Base-by-base conservation (phyloP, 106 monocot genomes). In the Hemerocallis citrina region DNA sequence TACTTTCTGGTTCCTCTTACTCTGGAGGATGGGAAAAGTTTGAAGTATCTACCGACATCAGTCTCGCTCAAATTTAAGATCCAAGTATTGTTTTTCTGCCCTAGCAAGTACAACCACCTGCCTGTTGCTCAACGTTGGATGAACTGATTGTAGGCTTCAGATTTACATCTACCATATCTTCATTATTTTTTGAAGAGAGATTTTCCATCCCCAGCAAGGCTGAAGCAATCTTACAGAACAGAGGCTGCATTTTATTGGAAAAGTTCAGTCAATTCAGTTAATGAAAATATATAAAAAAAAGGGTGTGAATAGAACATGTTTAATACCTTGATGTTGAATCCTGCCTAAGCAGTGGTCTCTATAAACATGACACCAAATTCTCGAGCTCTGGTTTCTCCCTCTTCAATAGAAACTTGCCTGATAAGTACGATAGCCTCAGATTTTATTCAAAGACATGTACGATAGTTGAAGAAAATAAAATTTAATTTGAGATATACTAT, bases 121-220 rank as follows among this genome's bases (percentile, higher is more conserved):
- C 55, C 42, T 73, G 64, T 23, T 69, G 81, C 34, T 65, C 64
- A 6, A 57, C 9, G 22, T 73, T 33, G 23, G 67, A 63, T 21
- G 67, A 16, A 34, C 60, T 65, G 11, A 67, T 25, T 15, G 76
- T 72, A 46, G 81, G 69, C 56, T 73, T 82, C 69, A 82, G 58
- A 38, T 68, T 68, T 55, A 68, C 81, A 55, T 82, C 81, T 11
- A 81, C 76, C 81, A 81, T 68, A 33, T 81, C 81, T 61, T 81
- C 81, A 14, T 81, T 62, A 34, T 61, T 81, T 35, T 64, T 61
- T 0, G 81, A 76, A 3, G 76, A 57, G 27, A 68, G 57, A 3
- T 57, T 68, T 55, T 76, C 76, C 81, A 76, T 73, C 9, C 76
- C 81, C 2, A 76, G 81, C 24, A 81, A 47, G 10, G 81, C 72